A percentile compares a stretch with the other conserved stretches of the same genome.
Evolutionary conservation across 306 rosid genomes (phyloP).

Genomic region (Citrullus colocynthis): DNA sequence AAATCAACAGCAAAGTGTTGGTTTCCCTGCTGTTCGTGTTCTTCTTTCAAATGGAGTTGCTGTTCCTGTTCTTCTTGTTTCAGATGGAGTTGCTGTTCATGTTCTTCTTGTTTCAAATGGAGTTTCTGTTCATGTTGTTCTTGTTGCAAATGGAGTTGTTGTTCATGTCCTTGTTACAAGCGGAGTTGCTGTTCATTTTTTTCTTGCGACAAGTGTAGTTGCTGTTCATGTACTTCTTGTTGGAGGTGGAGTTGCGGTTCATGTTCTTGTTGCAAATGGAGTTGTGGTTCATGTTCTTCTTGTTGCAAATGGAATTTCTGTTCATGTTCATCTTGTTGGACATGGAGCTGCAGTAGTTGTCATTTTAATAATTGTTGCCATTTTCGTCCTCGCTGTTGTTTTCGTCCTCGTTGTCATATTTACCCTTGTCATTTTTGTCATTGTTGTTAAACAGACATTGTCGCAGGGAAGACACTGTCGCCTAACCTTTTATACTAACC

Average conservation of each 20-base stretch:
- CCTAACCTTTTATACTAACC: not conserved
- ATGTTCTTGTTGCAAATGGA: not conserved
- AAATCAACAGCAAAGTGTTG: conserved; percentile 10
- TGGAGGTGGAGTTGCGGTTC: not conserved
- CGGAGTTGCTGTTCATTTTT: not conserved
- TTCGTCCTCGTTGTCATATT: not conserved
- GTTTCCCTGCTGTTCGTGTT: conserved; percentile 16
- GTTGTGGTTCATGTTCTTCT: not conserved
- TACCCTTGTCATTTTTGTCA: conserved; percentile 13
- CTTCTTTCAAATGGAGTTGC: not conserved
- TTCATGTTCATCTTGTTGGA: not conserved
- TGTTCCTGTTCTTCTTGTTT: conserved; percentile 5
- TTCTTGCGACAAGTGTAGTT: not conserved
- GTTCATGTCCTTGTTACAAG: not conserved
- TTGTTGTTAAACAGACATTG: not conserved
- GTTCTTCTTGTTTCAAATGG: not conserved
- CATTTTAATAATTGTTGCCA: not conserved
- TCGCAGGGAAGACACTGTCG: not conserved
- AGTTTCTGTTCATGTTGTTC: not conserved
- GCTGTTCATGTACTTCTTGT: not conserved
- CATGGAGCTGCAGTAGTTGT: conserved; percentile 6
- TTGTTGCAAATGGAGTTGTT: not conserved
- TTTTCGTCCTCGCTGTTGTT: not conserved
- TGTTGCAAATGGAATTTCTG: not conserved
- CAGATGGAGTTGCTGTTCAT: conserved; percentile 1